Conservation (phyloP, 2,329 filamentous ascomycete species). For the Chrysoporthe austroafricana region DNA sequence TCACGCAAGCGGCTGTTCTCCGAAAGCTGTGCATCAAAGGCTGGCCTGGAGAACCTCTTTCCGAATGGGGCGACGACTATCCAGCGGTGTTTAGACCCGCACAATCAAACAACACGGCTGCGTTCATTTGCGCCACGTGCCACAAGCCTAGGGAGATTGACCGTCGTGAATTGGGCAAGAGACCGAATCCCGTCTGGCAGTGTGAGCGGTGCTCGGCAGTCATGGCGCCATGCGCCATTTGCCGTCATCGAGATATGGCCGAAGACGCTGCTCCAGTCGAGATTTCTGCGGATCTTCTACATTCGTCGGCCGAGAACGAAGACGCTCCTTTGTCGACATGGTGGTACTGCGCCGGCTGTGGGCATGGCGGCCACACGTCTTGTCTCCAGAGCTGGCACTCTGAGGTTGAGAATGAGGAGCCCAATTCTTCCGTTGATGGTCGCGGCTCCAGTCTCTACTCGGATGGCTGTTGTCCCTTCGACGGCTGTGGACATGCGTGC, state of each 20-base stretch:
- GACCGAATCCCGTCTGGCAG: constrained; percentile 51
- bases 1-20: constrained; percentile 62
- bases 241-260: constrained; percentile 55
- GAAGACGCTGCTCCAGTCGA: constrained; percentile 36
- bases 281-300: constrained; percentile 10
- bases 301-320: constrained; percentile 9
- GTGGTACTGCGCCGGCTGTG: constrained; percentile 68
- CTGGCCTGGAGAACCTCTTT: constrained; percentile 54
- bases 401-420: constrained; percentile 36
- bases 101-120: constrained; percentile 58
- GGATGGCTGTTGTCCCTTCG: constrained; percentile 65
- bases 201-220: constrained; percentile 59
- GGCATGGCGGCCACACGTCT: constrained; percentile 64
- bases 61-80: constrained; percentile 59
- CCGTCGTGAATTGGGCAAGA: constrained; percentile 27
- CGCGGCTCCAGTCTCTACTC: constrained; percentile 36
- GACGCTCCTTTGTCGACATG: constrained; percentile 49
- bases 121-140: constrained; percentile 59
- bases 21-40: constrained; percentile 64
- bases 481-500: constrained; percentile 67
- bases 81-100: constrained; percentile 56
- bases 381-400: constrained; percentile 65
- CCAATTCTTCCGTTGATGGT: constrained; percentile 17
- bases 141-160: constrained; percentile 58
- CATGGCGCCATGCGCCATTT: constrained; percentile 63